Percentiles rank a stretch among this genome's conserved stretches.
Conservation (phyloP, 345 rosid species). For the Limnanthes douglasii region DNA sequence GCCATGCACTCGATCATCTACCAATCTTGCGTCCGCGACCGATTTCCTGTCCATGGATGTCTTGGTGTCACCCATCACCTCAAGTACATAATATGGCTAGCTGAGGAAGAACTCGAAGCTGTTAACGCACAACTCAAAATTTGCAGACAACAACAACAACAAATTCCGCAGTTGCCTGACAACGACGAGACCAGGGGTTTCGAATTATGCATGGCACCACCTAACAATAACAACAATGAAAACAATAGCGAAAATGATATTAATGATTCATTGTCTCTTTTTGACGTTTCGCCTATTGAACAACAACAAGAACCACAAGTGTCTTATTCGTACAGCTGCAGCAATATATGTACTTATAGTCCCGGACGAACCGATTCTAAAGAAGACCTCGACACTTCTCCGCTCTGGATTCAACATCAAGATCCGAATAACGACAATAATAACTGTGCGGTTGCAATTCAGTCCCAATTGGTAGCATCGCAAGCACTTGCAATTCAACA, state of each 20-base stretch:
- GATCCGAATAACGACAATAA: constrained; percentile 9
- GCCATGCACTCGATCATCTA: constrained; percentile 79
- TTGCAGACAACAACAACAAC: constrained; percentile 32
- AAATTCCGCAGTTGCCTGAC: constrained; percentile 13
- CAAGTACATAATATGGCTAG: constrained; percentile 25
- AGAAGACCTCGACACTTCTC: constrained; percentile 16
- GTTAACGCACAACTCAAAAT: constrained; percentile 47
- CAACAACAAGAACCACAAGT: constrained; percentile 29
- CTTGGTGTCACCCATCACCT: constrained; percentile 37
- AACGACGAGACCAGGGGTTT: constrained; percentile 45
- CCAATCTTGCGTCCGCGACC: constrained; percentile 54
- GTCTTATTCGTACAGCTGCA: constrained; percentile 25
- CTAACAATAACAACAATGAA: constrained; percentile 15
- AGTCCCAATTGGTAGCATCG: constrained; percentile 28
- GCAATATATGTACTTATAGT: constrained; percentile 11
- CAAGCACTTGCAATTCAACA: constrained; percentile 29
- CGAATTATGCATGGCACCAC: constrained; percentile 67
- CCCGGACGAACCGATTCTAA: constrained; percentile 27
- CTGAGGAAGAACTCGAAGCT: constrained; percentile 45
- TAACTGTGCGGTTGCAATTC: constrained; percentile 20
- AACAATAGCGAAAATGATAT: neutral
- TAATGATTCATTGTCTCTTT: too few relatives aligned
- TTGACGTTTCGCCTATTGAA: constrained; percentile 14
- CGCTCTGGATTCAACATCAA: constrained; percentile 26
- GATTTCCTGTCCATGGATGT: constrained; percentile 74